Evolutionary conservation across 768 basidiomycete species (phyloP), one percentile per base, ranked within the genome.

Genomic region (Holtermanniella nyarrowii): DNA sequence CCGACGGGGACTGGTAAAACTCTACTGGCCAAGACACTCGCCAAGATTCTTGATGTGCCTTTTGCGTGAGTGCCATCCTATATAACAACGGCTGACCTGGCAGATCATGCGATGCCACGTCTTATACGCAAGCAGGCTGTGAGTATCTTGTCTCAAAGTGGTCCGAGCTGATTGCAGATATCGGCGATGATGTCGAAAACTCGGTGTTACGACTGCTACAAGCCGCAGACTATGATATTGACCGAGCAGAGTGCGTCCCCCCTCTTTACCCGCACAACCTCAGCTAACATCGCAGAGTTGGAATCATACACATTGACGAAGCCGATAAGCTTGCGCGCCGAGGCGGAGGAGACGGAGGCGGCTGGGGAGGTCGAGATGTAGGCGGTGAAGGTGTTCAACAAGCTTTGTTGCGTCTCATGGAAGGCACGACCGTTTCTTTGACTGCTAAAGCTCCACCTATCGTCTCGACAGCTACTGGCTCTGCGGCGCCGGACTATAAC

Each of bases 361-460:
- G 53, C 1, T 65, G 66, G 53, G 66, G 64, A 26, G 66, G 59
- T 78, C 85, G 59, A 26, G 91, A 96, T 68, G 90, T 97, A 1
- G 84, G 88, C 21, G 91, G 91, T 10, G 90, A 95, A 76, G 91
- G 91, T 26, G 91, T 97, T 4, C 91, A 97, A 63, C 90, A 96
- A 71, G 83, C 87, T 18, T 77, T 95, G 16, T 74, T 95, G 3
- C 79, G 91, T 48, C 86, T 97, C 81, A 84, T 97, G 78, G 93
- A 97, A 75, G 91, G 91, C 13, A 83, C 87, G 0, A 74, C 83
- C 5, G 78, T 93, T 37, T 82, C 82, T n/a, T 77, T 93, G 1
- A 85, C 86, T 60, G 80, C 68, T 14, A 68, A 70, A 59, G 61
- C 67, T 12, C 60, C 65, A 18, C 56, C 68, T 7, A 56, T 21